Percentiles rank a stretch among this genome's conserved stretches.
phyloP scores from a whole-genome alignment of 2,329 filamentous ascomycete species.

The Xylariales sp. region DNA sequence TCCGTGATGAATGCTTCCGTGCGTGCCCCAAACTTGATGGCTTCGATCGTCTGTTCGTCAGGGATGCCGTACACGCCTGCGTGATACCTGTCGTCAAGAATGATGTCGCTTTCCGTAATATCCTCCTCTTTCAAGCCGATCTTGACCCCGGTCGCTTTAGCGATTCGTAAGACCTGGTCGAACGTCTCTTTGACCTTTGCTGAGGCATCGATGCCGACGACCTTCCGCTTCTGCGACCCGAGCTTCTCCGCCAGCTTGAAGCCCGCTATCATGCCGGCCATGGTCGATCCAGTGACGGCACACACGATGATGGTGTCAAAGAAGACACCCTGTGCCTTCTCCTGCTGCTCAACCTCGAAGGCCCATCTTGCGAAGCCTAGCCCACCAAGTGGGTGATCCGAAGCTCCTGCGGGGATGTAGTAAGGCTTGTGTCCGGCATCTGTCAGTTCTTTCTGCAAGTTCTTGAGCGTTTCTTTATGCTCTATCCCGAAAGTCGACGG shows the following conservation, averaged over 20 bases:
- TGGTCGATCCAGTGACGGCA: slow-evolving; percentile 65
- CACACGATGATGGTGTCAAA: slow-evolving; percentile 67
- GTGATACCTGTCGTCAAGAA: slow-evolving; percentile 60
- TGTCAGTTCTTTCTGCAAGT: slow-evolving; percentile 49
- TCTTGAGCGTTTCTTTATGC: slow-evolving; percentile 57
- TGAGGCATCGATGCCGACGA: slow-evolving; percentile 65
- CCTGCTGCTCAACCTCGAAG: slow-evolving; percentile 62
- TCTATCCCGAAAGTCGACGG: slow-evolving; percentile 61
- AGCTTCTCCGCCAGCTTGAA: slow-evolving; percentile 58
- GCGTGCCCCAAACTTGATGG: slow-evolving; percentile 62
- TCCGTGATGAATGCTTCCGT: slow-evolving; percentile 72
- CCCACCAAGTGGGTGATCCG: slow-evolving; percentile 65
- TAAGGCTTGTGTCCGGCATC: slow-evolving; percentile 57
- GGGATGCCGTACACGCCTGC: slow-evolving; percentile 65
- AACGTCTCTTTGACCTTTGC: slow-evolving; percentile 57
- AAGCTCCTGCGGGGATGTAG: slow-evolving; percentile 67
- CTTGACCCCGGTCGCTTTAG: slow-evolving; percentile 55
- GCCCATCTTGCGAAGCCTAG: slow-evolving; percentile 69
- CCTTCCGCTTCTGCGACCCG: slow-evolving; percentile 41
- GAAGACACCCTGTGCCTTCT: slow-evolving; percentile 55
- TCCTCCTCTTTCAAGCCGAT: slow-evolving; percentile 58
- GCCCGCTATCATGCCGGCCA: slow-evolving; percentile 68
- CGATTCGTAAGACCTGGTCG: slow-evolving; percentile 63
- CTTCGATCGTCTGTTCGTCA: slow-evolving; percentile 59
- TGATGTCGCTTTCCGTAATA: slow-evolving; percentile 57